phyloP scores from a whole-genome alignment of 2,329 filamentous ascomycete genomes.

The Monosporascus sp. region DNA sequence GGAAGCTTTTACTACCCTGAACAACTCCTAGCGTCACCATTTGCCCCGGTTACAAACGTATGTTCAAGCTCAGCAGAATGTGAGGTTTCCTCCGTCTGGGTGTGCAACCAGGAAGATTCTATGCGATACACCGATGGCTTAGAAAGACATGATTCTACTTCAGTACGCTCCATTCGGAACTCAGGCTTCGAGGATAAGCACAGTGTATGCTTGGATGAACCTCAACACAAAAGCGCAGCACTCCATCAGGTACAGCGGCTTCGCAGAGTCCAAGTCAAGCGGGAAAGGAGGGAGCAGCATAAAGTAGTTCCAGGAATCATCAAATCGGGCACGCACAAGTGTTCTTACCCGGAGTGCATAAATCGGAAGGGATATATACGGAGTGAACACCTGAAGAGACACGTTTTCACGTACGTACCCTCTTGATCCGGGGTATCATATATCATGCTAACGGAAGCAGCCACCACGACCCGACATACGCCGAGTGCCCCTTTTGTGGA shows the following conservation, averaged over 20 bases:
- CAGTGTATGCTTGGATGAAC: conserved; percentile 36
- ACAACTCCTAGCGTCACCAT: conserved; percentile 14
- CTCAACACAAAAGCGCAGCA: conserved; percentile 38
- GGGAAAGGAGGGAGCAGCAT: conserved; percentile 8
- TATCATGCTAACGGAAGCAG: conserved; percentile 9
- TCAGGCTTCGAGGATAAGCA: conserved; percentile 27
- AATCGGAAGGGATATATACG: conserved; percentile 41
- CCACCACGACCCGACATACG: conserved; percentile 19
- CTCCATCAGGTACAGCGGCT: conserved; percentile 36
- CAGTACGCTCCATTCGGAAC: conserved; percentile 4
- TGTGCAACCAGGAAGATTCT: neutral
- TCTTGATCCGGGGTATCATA: neutral
- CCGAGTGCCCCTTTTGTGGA: conserved; percentile 16
- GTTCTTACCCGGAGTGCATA: conserved; percentile 40
- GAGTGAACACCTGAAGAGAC: conserved; percentile 52
- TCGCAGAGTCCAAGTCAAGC: conserved; percentile 10
- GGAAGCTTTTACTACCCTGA: conserved; percentile 14
- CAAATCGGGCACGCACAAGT: conserved; percentile 29
- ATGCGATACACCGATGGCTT: conserved; percentile 3
- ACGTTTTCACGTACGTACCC: conserved; percentile 40
- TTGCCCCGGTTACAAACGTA: conserved; percentile 9
- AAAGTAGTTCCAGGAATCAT: conserved; percentile 12
- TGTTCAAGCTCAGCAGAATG: conserved; percentile 6
- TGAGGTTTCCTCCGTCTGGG: neutral
- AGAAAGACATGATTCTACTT: conserved; percentile 3